Evolutionary conservation across 2,329 filamentous ascomycete genomes (phyloP), one percentile per base, ranked within the genome.

Genomic region (Aspergillus sp.): DNA sequence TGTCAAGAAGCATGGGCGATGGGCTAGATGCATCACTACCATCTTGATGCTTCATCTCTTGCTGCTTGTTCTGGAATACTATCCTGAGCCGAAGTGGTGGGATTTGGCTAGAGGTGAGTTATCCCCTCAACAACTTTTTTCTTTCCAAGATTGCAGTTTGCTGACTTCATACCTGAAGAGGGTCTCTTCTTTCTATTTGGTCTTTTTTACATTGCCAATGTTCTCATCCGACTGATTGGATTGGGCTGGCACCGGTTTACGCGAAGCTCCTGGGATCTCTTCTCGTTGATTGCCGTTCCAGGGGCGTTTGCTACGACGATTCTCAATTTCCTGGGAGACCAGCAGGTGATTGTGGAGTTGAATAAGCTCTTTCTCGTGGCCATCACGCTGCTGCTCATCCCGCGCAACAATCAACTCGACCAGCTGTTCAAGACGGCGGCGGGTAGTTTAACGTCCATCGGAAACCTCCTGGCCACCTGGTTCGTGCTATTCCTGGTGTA

Each of bases 361-460:
- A 92, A 98, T 81, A 99, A 99, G 77, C 85, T 96, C 61, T 97
- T 96, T 74, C 83, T 99, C 32, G 95, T 98, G 20, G 89, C 91
- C 9, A 90, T 98, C 56, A 88, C 95, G 2, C 83, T 98, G 9
- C 82, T 99, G 54, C 84, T 99, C 36, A 99, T 99, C 62, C 95
- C 95, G 1, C 87, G 96, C 54, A 99, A 99, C 73, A 96, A 99
- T 69, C 93, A 96, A 53, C 84, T 99, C 22, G 96, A 99, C 73
- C 95, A 99, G 74, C 86, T 99, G 0, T 99, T 99, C 86, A 99
- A 99, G 77, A 99, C 96, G 1, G 96, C 94, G 0, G 95, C 95
- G 11, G 95, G 94, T 55, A 96, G 91, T 86, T 79, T 99, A 67
- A 89, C 91, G 2, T 88, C 91, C 18, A 99, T 99, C 67, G 86